Percentiles rank a stretch among this genome's conserved stretches.
phyloP scores from a whole-genome alignment of 2,329 filamentous ascomycete genomes.

The Pseudogymnoascus sp. region DNA sequence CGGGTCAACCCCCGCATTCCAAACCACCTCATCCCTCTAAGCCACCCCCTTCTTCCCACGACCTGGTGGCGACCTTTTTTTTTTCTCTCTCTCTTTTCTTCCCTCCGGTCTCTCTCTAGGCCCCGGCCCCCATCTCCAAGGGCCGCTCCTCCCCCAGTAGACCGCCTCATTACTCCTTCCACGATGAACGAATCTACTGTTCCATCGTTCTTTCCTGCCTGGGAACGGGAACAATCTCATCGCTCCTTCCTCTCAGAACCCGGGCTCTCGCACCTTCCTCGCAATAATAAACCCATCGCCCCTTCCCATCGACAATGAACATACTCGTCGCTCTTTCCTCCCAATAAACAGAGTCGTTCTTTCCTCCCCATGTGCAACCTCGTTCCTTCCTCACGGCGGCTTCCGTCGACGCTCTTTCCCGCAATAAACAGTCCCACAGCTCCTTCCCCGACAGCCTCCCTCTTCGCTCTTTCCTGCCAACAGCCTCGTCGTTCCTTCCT shows the following conservation, averaged over 20 bases:
- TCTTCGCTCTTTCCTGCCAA: neutral
- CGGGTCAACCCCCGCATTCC: neutral
- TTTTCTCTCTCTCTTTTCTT: neutral
- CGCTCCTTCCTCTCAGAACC: neutral
- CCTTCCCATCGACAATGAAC: neutral
- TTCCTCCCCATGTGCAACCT: neutral
- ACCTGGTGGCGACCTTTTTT: neutral
- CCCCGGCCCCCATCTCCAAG: neutral
- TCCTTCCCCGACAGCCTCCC: neutral
- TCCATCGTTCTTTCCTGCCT: neutral
- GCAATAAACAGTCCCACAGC: neutral
- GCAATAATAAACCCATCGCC: neutral
- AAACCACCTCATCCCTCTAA: neutral
- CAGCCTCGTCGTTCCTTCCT: too few relatives aligned
- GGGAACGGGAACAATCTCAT: neutral
- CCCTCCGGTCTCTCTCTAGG: neutral
- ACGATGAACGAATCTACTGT: neutral
- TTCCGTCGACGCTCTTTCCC: neutral
- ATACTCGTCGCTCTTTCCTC: neutral
- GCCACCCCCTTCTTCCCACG: neutral
- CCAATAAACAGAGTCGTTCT: neutral
- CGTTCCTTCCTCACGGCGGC: neutral
- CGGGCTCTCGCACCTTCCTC: neutral
- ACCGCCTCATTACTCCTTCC: neutral
- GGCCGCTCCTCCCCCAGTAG: neutral